Evolutionary conservation across 108 stramenopile genomes (phyloP), one percentile per base, ranked within the genome.

Genomic region (Skeletonema menzelii): DNA sequence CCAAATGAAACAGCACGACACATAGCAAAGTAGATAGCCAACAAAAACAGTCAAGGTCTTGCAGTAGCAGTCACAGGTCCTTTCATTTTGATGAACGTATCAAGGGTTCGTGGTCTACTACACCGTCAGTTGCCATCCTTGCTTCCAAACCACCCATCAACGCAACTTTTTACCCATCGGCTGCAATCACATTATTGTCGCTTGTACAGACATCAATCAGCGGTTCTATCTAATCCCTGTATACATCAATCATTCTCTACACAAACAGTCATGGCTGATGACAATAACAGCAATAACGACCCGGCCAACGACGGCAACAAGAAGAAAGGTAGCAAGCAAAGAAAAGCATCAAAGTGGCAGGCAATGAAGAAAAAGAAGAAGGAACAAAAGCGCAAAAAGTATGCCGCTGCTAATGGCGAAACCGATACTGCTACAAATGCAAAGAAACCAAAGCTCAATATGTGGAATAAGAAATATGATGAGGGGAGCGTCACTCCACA

Each of bases 401-500:
- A 58, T 56, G 42, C 73, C 19, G 67, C 47, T 28, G 67, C 47
- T 0, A 22, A 53, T 53, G 20, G 49, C 24, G 49, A 24, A 5
- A 5, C 49, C 22, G 20, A 53, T 10, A 10, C 2, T 53, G 5
- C 6, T 22, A 0, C 19, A 5, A 7, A 53, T 22, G 22, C 6
- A 7, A 53, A 53, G 49, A 53, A 53, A 22, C 49, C 22, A 53
- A 53, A 22, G 8, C 24, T 53, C 5, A 53, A 53, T 53, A 15
- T 3, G 8, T 53, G 49, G 49, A 53, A 53, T 4, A 53, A 22
- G 22, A n/a, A 46, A 17, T 77, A 64, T 47, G 76, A 77, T 40
- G 49, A 63, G 13, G 49, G 22, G 11, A 26, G 28, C 5, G 20
- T 28, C 31, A 74, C 53, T 24, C 86, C 90, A 11, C 83, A 93